A percentile compares a stretch with the other conserved stretches of the same genome.
These are phyloP conservation scores for Abrus pulchellus DNA, from an alignment of 306 rosid species.

Conservation along the genomic window DNA sequence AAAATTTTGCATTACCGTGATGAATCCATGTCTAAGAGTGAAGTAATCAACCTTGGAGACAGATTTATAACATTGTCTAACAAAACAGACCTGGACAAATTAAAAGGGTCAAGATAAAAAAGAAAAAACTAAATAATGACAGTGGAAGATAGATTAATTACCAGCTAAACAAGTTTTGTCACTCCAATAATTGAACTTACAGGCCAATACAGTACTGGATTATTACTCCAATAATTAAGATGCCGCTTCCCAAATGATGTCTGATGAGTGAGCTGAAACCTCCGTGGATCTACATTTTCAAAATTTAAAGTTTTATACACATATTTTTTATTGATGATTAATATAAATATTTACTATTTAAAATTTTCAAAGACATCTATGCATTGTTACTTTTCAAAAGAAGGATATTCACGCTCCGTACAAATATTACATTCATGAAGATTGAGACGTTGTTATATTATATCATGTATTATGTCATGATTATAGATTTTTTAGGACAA, in stretches of 20 bases:
- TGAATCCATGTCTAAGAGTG: constrained; percentile 74
- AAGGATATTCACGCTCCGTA: too few species aligned
- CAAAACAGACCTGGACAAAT: constrained; percentile 57
- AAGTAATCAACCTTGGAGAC: constrained; percentile 66
- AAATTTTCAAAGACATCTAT: too few species aligned
- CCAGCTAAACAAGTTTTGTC: neutral
- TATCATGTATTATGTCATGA: neutral
- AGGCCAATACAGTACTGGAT: constrained; percentile 59
- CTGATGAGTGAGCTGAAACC: constrained; percentile 65
- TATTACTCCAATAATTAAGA: constrained; percentile 62
- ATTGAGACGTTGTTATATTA: neutral
- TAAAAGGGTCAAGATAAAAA: constrained; percentile 1
- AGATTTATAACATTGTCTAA: constrained; percentile 61
- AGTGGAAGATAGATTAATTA: neutral
- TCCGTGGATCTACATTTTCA: constrained; percentile 59
- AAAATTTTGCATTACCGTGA: constrained; percentile 52
- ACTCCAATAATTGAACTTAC: constrained; percentile 27
- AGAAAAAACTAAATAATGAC: neutral
- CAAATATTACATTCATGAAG: too few species aligned
- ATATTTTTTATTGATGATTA: neutral
- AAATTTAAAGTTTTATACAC: neutral
- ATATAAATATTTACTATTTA: neutral
- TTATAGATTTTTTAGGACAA: neutral
- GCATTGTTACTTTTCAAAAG: too few species aligned
- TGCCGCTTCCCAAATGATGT: constrained; percentile 75